Evolutionary conservation across 2,329 filamentous ascomycete genomes (phyloP).

Genomic region (Penicillium sp.): DNA sequence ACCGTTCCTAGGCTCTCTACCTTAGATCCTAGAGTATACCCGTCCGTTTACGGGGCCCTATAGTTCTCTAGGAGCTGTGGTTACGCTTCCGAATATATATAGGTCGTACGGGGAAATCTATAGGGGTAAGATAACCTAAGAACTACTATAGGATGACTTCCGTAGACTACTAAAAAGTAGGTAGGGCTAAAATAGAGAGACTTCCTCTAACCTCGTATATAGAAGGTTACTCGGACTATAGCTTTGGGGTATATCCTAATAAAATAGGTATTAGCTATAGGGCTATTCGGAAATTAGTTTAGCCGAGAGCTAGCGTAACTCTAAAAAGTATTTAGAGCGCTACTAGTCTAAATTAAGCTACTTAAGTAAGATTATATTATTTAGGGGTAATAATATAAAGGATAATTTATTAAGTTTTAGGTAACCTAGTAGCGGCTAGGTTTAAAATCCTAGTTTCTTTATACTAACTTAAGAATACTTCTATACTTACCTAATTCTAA

Average conservation of each 20-base stretch:
- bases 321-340: neutral
- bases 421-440: no score
- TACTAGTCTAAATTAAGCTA: no score
- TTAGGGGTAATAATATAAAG: no score
- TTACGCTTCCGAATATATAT: constrained; percentile 1
- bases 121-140: neutral
- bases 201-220: neutral
- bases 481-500: no score
- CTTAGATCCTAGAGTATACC: neutral
- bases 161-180: neutral
- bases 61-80: neutral
- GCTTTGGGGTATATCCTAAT: neutral
- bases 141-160: neutral
- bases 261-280: neutral
- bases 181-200: neutral
- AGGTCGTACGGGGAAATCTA: neutral
- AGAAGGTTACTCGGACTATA: neutral
- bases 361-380: no score
- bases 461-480: no score
- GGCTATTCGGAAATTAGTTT: neutral
- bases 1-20: constrained; percentile 2
- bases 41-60: neutral
- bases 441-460: no score
- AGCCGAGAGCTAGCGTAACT: neutral
- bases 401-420: no score